A percentile compares a stretch with the other conserved stretches of the same genome.
Conservation (phyloP, 192 early-diverging fungal species). For the Coemansia sp. region DNA sequence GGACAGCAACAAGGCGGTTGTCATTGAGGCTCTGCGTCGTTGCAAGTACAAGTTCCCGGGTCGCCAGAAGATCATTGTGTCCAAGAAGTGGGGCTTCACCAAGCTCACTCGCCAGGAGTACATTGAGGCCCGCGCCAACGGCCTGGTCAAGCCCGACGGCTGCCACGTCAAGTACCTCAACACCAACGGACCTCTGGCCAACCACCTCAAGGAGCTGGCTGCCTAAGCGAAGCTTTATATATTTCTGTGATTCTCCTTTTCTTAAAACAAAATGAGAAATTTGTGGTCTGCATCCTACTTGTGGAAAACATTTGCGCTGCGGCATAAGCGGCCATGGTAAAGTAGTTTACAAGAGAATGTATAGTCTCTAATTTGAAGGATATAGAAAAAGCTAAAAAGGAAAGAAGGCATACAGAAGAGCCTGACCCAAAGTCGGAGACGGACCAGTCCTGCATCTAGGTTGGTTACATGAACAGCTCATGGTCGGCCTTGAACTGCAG, state of each 20-base stretch:
- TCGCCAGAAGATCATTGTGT: conserved; percentile 91
- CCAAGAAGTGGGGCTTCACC: conserved; percentile 99
- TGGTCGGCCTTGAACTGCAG: conserved; percentile 48
- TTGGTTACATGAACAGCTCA: conserved; percentile 40
- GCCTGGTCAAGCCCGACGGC: conserved; percentile 86
- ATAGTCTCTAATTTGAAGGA: neutral
- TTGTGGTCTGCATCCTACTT: conserved; percentile 1
- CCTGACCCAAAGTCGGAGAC: no score
- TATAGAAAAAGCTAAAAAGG: conserved; percentile 10
- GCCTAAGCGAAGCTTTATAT: conserved; percentile 9
- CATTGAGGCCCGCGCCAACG: conserved; percentile 69
- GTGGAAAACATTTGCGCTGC: no score
- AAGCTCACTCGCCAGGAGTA: conserved; percentile 93
- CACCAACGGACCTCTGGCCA: conserved; percentile 72
- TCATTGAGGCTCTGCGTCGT: conserved; percentile 93
- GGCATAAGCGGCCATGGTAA: no score
- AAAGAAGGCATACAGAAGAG: neutral
- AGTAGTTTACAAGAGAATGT: conserved; percentile 1
- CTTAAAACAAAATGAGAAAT: neutral
- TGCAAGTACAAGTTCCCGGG: conserved; percentile 76
- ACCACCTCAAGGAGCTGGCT: conserved; percentile 47
- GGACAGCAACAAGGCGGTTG: conserved; percentile 89
- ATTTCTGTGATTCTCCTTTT: conserved; percentile 5
- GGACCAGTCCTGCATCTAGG: neutral
- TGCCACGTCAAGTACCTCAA: conserved; percentile 89